These are phyloP conservation scores for Deuterostichococcus epilithicus DNA, from an alignment of 139 green algal species.

Conservation along the genomic window DNA sequence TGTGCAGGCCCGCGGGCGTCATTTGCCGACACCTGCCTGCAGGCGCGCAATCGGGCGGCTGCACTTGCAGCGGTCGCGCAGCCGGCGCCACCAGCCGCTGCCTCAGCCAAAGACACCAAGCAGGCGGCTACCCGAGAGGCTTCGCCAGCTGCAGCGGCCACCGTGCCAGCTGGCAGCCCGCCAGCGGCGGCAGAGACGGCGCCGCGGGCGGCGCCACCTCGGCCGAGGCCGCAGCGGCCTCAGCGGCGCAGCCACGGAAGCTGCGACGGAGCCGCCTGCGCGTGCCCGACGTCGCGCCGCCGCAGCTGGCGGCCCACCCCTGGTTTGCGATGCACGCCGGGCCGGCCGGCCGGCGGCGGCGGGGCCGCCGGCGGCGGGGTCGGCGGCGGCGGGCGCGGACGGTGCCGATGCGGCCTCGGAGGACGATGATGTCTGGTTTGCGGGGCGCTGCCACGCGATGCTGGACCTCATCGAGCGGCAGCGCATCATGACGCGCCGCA, in stretches of 20 bases:
- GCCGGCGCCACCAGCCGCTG: no score
- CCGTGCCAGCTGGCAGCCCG: background rate
- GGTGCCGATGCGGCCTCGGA: background rate
- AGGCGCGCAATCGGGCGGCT: no score
- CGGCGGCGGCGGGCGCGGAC: background rate
- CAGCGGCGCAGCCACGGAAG: background rate
- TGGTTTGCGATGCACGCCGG: slow-evolving; percentile 24
- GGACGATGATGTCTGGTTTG: slow-evolving; percentile 15
- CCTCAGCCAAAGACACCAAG: no score
- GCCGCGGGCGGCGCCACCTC: background rate
- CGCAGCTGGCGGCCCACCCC: slow-evolving; percentile 27
- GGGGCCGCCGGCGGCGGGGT: no score
- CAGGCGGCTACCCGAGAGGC: no score
- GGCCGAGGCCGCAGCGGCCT: background rate
- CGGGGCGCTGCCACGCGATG: slow-evolving; percentile 25
- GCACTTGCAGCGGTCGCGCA: no score
- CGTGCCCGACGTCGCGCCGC: slow-evolving; percentile 1
- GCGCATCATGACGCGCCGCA: background rate
- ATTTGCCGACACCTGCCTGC: no score
- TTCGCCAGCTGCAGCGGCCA: background rate
- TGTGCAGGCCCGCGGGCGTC: no score
- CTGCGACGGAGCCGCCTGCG: background rate
- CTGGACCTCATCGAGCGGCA: slow-evolving; percentile 24
- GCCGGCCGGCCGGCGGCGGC: background rate
- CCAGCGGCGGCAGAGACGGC: background rate